Evolutionary conservation across 495 filamentous ascomycete species (phyloP), one percentile per base, ranked within the genome.

Genomic region (Jackrogersella multiformis): DNA sequence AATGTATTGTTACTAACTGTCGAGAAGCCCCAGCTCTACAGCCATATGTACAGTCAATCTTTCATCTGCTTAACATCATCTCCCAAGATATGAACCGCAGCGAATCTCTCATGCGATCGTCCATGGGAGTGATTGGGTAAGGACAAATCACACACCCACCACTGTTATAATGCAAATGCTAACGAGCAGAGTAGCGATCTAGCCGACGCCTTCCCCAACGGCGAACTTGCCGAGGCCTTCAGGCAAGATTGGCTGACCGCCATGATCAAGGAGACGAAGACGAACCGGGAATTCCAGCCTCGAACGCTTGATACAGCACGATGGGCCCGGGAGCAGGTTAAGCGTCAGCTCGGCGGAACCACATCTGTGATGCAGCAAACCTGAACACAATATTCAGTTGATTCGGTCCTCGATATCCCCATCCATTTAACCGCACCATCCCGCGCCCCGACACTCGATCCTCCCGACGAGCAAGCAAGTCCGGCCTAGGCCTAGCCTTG

Each of bases 321-420:
- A 51, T 99, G 95, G 95, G 93, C 95, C 60, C 89, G 95, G 35
- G 96, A 98, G 81, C 93, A 97, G 73, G 93, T 98, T 74, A 97
- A 97, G 84, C 89, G 92, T 66, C 95, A 99, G 77, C 86, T 90
- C 53, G 82, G 84, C 26, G 84, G 84, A 59, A 72, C 77, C 21
- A 72, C 81, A 59, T 73, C 70, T 34, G 75, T 81, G 58, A 83
- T 84, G 80, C 73, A 73, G 23, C 77, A 81, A 62, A 79, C 79
- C 36, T 82, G 79, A 83, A 57, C 18, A 4, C 39, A 53, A 10
- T 18, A 23, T 58, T 23, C 12, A 24, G 26, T 51, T n/a, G 13
- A 35, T 63, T 51, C n/a, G 32, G 53, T 45, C 24, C 52, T 38
- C 23, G 15, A 26, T 30, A 36, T 24, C 59, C 63, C 64, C 64